A percentile compares a stretch with the other conserved stretches of the same genome.
phyloP scores from a whole-genome alignment of 257 asterid species.

The Rhazya stricta region DNA sequence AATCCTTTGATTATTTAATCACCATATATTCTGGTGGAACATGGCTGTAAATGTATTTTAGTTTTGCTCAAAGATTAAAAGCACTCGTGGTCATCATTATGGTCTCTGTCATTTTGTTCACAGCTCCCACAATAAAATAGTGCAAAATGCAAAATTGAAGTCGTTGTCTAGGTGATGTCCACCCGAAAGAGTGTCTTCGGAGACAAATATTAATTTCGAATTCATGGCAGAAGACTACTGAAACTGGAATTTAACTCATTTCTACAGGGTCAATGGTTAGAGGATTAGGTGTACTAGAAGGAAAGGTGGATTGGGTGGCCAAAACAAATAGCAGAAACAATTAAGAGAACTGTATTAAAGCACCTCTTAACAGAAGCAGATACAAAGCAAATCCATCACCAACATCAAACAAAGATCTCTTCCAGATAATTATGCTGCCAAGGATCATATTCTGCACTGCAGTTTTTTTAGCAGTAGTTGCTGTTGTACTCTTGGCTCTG shows the following conservation, averaged over 20 bases:
- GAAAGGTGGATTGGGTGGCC: constrained; percentile 57
- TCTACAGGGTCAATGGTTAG: too few relatives aligned
- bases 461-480: constrained; percentile 55
- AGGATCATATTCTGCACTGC: constrained; percentile 61
- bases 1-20: neutral
- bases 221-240: too few relatives aligned
- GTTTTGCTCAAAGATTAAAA: neutral
- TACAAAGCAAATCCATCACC: constrained; percentile 15
- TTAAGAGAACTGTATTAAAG: constrained; percentile 28
- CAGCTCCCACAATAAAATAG: neutral
- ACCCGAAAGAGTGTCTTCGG: too few relatives aligned
- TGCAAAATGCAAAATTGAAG: neutral
- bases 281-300: constrained; percentile 20
- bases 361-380: constrained; percentile 11
- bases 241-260: too few relatives aligned
- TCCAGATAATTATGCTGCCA: constrained; percentile 36
- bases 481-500: constrained; percentile 61
- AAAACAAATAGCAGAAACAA: constrained; percentile 45
- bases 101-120: neutral
- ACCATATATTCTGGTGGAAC: neutral
- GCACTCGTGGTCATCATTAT: neutral
- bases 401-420: constrained; percentile 11
- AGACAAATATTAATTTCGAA: too few relatives aligned
- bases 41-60: neutral
- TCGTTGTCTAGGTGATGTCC: neutral